These are phyloP conservation scores for Colletotrichum australisinense DNA, from an alignment of 2,329 filamentous ascomycete species.

Conservation along the genomic window DNA sequence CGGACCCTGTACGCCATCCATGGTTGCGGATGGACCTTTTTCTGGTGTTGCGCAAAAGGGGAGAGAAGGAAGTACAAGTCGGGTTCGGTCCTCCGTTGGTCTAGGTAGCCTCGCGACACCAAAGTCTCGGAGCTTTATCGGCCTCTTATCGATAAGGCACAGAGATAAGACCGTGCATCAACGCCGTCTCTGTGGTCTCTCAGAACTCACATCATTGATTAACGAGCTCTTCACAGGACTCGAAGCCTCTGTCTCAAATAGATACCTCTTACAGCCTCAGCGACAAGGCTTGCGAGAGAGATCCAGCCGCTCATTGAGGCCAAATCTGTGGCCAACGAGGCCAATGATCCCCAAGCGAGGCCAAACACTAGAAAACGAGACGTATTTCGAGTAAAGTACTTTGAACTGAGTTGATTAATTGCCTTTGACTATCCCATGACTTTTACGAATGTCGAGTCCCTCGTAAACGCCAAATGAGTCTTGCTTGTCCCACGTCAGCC, in stretches of 20 bases:
- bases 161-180: slow-evolving; percentile 8
- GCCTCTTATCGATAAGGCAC: slow-evolving; percentile 33
- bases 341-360: not conserved
- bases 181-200: not conserved
- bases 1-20: slow-evolving; percentile 36
- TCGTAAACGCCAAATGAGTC: slow-evolving; percentile 32
- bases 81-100: not conserved
- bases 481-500: slow-evolving; percentile 22
- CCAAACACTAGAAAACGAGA: not conserved
- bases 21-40: slow-evolving; percentile 19
- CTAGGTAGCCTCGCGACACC: slow-evolving; percentile 23
- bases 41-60: slow-evolving; percentile 30
- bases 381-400: not conserved
- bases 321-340: not conserved
- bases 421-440: slow-evolving; percentile 9
- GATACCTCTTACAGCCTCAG: not conserved
- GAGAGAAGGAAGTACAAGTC: slow-evolving; percentile 7
- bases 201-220: not conserved
- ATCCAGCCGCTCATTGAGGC: not conserved
- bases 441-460: slow-evolving; percentile 29
- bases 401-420: slow-evolving; percentile 23
- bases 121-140: slow-evolving; percentile 36
- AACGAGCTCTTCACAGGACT: not conserved
- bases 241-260: too few species aligned
- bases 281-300: not conserved